Base-by-base conservation (phyloP, 495 filamentous ascomycete genomes). In the Hypoxylon trugodes region DNA sequence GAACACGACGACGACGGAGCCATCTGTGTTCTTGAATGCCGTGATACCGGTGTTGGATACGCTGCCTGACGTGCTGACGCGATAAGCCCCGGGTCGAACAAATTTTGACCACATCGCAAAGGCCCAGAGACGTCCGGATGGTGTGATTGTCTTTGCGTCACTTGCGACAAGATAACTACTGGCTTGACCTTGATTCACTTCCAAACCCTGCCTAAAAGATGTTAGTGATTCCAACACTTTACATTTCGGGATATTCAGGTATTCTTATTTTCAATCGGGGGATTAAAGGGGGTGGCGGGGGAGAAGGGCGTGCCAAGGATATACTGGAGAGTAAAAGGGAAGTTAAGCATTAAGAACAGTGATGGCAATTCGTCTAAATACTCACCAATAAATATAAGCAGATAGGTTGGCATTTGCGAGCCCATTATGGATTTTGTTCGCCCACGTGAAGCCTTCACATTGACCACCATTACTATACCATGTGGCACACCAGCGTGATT, bases 391-490 rank as follows among this genome's bases (percentile, higher is more conserved):
- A 3, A 86, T 71, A 55, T 80, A 83, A 4, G 72, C 82, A 24
- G 73, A 78, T 9, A 79, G 54, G 55, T 82, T 80, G 1, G 72
- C 74, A 12, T 73, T 60, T 18, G 74, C 74, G 32, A 86, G 64
- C 4, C 69, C 77, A 4, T 70, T 71, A n/a, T 77, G 74, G 30
- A 85, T 81, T 46, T 78, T 74, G 51, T 76, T 79, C 1, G 85
- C 85, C 85, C 85, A 87, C 1, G 78, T 79, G 38, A 81, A 65
- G 2, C 83, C 84, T 53, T 87, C 84, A 16, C 78, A 77, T 3
- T 69, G 61, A 9, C 61, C 75, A 13, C 81, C 81, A 32, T 54
- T 71, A 15, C 70, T 62, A 47, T 82, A 82, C 81, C 84, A 87
- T 3, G 72, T 73, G 10, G 77, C 51, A 25, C 63, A 66, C 63